Evolutionary conservation across 2,329 filamentous ascomycete species (phyloP).

Genomic region (Whalleya microplaca): DNA sequence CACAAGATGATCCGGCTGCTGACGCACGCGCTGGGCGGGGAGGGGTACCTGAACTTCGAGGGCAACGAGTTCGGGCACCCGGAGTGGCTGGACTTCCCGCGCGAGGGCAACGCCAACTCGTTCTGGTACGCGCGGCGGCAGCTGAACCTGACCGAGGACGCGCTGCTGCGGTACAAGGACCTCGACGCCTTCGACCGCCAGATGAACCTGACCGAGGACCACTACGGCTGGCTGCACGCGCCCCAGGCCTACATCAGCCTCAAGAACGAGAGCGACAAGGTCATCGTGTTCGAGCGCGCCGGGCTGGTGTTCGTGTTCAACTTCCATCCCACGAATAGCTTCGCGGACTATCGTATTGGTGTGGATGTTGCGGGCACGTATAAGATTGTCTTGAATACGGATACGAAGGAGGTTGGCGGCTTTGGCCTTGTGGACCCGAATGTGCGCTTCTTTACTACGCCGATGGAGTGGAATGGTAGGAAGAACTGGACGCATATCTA

Average conservation of each 20-base stretch:
- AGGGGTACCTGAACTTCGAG: conserved; percentile 98
- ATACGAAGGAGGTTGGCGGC: conserved; percentile 78
- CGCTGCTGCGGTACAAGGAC: conserved; percentile 83
- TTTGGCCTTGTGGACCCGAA: conserved; percentile 74
- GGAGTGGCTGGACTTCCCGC: conserved; percentile 98
- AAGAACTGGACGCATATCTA: conserved; percentile 94
- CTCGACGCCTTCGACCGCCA: conserved; percentile 91
- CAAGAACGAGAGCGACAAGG: conserved; percentile 92
- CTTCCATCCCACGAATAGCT: conserved; percentile 85
- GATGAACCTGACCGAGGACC: conserved; percentile 87
- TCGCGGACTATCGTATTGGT: conserved; percentile 89
- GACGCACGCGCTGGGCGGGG: conserved; percentile 88
- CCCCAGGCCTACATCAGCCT: conserved; percentile 89
- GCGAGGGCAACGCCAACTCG: conserved; percentile 88
- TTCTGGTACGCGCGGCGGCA: conserved; percentile 95
- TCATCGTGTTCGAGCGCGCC: conserved; percentile 92
- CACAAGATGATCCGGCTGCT: conserved; percentile 98
- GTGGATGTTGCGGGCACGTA: conserved; percentile 86
- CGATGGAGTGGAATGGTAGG: conserved; percentile 86
- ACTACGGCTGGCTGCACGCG: conserved; percentile 88
- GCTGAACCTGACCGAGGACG: conserved; percentile 88
- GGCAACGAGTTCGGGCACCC: conserved; percentile 99
- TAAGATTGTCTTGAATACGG: conserved; percentile 80
- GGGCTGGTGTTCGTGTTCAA: conserved; percentile 95
- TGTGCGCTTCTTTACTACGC: conserved; percentile 91